phyloP scores from a whole-genome alignment of 1,284 basidiomycete species.

The Ustilago esculenta region DNA sequence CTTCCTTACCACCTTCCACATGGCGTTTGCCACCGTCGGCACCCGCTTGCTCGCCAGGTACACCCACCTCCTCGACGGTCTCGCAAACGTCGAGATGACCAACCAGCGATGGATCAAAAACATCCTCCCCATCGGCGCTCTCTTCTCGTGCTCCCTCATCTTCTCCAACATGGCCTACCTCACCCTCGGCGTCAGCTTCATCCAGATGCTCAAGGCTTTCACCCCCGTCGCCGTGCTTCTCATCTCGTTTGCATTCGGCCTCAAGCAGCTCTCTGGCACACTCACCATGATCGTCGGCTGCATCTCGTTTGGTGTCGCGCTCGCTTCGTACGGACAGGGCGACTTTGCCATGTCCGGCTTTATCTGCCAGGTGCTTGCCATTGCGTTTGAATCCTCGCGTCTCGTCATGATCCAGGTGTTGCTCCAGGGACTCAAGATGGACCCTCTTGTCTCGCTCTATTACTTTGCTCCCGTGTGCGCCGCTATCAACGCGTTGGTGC shows the following conservation, averaged over 20 bases:
- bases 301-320: slow-evolving; percentile 89
- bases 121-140: slow-evolving; percentile 89
- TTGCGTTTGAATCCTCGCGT: slow-evolving; percentile 83
- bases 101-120: slow-evolving; percentile 72
- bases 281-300: slow-evolving; percentile 85
- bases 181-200: slow-evolving; percentile 88
- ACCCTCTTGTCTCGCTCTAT: slow-evolving; percentile 92
- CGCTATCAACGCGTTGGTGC: slow-evolving; percentile 80
- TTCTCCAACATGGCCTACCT: slow-evolving; percentile 94
- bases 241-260: slow-evolving; percentile 88
- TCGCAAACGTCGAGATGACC: slow-evolving; percentile 82
- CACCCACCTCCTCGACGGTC: slow-evolving; percentile 86
- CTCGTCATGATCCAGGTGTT: slow-evolving; percentile 96
- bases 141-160: slow-evolving; percentile 91
- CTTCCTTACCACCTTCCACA: slow-evolving; percentile 66
- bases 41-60: slow-evolving; percentile 89
- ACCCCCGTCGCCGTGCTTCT: slow-evolving; percentile 94
- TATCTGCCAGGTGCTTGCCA: slow-evolving; percentile 70
- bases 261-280: slow-evolving; percentile 85
- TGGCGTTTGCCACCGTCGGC: slow-evolving; percentile 78
- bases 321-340: slow-evolving; percentile 87
- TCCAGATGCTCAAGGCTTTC: slow-evolving; percentile 99
- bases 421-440: slow-evolving; percentile 92
- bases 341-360: slow-evolving; percentile 88
- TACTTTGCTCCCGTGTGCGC: slow-evolving; percentile 82